Evolutionary conservation across 2,329 filamentous ascomycete genomes (phyloP).

Genomic region (Beauveria pseudobassiana): DNA sequence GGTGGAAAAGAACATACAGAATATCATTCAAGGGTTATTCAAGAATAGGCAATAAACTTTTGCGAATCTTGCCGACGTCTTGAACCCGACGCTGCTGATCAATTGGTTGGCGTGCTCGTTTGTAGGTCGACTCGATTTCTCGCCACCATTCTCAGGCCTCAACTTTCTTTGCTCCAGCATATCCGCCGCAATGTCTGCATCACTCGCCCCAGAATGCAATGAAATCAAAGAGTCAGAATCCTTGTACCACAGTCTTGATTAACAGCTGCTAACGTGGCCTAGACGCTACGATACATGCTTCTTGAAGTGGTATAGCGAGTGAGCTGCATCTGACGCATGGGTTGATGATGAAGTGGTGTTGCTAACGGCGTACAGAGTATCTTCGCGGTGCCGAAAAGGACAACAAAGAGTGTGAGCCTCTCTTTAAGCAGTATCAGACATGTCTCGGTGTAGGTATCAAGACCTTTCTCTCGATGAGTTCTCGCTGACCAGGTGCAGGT

Average conservation of each 20-base stretch:
- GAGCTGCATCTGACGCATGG: conserved; percentile 27
- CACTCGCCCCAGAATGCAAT: conserved; percentile 89
- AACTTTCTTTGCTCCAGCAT: conserved; percentile 5
- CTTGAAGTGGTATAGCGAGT: conserved; percentile 99
- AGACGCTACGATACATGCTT: conserved; percentile 97
- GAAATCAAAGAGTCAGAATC: conserved; percentile 79
- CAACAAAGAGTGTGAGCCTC: conserved; percentile 73
- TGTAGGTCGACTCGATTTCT: conserved; percentile 11
- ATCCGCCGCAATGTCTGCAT: conserved; percentile 68
- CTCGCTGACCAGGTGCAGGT: conserved; percentile 43
- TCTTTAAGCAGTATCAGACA: conserved; percentile 83
- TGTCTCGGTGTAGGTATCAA: conserved; percentile 64
- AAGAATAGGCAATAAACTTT: neutral
- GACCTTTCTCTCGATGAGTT: neutral
- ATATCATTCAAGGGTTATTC: neutral
- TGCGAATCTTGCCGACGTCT: neutral
- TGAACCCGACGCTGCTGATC: neutral
- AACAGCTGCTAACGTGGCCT: neutral
- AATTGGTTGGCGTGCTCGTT: neutral
- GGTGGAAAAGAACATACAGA: neutral
- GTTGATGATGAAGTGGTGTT: conserved; percentile 5
- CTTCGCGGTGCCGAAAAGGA: conserved; percentile 74
- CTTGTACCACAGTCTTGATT: neutral
- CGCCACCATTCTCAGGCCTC: neutral
- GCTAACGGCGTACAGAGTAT: conserved; percentile 56